Conservation (phyloP, 139 green algal species). For the Asterochloris erici region DNA sequence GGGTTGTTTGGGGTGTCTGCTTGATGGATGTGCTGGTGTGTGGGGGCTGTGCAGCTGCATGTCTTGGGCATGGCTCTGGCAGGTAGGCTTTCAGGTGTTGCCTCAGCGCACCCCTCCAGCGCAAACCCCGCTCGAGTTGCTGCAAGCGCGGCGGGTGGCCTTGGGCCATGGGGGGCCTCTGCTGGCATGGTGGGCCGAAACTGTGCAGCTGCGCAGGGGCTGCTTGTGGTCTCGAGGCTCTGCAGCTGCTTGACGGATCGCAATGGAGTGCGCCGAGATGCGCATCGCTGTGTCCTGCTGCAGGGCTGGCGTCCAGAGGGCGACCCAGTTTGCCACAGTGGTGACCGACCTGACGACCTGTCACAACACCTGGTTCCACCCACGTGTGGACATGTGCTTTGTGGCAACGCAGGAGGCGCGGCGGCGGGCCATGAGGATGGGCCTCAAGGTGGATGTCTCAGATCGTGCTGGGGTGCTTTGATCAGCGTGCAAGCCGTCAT, state of each 20-base stretch:
- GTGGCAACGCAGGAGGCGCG: slow-evolving; percentile 66
- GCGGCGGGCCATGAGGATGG: slow-evolving; percentile 42
- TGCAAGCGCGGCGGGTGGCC: no score
- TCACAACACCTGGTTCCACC: slow-evolving; percentile 95
- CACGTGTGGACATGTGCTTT: slow-evolving; percentile 74
- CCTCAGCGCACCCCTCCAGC: no score
- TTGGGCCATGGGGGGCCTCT: no score
- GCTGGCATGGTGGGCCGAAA: no score
- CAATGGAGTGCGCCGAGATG: neutral
- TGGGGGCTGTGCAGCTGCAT: no score
- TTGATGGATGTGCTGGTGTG: no score
- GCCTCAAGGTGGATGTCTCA: slow-evolving; percentile 24
- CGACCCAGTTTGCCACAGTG: slow-evolving; percentile 91
- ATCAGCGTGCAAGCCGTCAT: no score
- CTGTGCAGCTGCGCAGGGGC: neutral
- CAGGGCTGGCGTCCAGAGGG: slow-evolving; percentile 40
- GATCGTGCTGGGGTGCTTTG: neutral
- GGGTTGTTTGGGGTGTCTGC: neutral
- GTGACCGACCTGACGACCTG: slow-evolving; percentile 97
- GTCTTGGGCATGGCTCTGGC: no score
- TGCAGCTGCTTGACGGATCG: neutral
- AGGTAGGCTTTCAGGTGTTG: no score
- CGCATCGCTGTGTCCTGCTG: neutral
- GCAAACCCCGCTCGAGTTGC: no score
- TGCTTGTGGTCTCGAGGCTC: neutral